These are phyloP conservation scores for Lactifluus rugatus DNA, from an alignment of 768 basidiomycete species.

Conservation along the genomic window DNA sequence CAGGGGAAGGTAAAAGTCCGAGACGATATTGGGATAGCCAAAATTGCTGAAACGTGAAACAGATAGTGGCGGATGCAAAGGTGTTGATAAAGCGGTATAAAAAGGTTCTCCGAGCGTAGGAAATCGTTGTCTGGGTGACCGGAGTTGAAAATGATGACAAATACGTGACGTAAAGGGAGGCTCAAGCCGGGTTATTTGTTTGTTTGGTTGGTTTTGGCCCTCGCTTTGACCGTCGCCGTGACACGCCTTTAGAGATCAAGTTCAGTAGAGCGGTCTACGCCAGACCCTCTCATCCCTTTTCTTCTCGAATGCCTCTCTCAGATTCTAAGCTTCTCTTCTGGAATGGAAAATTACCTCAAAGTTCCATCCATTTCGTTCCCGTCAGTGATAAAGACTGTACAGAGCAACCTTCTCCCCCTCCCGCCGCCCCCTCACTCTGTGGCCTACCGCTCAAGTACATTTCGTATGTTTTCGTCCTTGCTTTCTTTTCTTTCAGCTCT, in stretches of 20 bases:
- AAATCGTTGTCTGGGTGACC: too few species aligned
- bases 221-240: too few species aligned
- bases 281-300: not conserved
- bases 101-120: conserved; percentile 7
- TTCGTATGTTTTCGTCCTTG: conserved; percentile 41
- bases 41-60: not conserved
- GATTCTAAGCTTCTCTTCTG: conserved; percentile 13
- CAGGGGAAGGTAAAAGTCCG: conserved; percentile 11
- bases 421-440: conserved; percentile 41
- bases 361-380: conserved; percentile 6
- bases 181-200: too few species aligned
- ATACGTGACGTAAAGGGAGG: too few species aligned
- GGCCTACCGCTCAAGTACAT: conserved; percentile 74
- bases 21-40: too few species aligned
- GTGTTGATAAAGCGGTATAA: conserved; percentile 9
- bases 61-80: conserved; percentile 12
- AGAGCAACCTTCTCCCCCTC: conserved; percentile 24
- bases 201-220: too few species aligned
- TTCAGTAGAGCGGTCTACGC: too few species aligned
- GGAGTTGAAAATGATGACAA: not conserved
- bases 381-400: not conserved
- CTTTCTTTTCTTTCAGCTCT: not conserved
- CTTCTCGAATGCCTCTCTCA: conserved; percentile 8
- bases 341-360: conserved; percentile 8
- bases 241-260: too few species aligned